phyloP scores from a whole-genome alignment of 1,139 yeast genomes.

The Ashbya aceris region DNA sequence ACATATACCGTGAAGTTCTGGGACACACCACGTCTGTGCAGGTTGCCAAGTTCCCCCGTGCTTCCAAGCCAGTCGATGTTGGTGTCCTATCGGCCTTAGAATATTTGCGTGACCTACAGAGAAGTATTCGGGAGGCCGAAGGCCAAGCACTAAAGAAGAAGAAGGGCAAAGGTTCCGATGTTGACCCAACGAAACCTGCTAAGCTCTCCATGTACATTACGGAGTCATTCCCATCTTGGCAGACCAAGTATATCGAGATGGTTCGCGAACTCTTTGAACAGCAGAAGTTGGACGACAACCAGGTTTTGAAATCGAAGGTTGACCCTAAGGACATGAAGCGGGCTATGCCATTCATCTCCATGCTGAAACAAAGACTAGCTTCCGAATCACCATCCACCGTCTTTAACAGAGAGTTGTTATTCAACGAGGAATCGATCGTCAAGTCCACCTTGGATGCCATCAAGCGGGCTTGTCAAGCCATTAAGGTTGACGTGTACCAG shows the following conservation, averaged over 20 bases:
- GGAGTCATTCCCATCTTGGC: slow-evolving; percentile 93
- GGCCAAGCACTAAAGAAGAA: slow-evolving; percentile 81
- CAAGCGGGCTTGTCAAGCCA: slow-evolving; percentile 56
- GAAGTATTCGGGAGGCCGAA: slow-evolving; percentile 89
- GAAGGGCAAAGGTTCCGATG: slow-evolving; percentile 72
- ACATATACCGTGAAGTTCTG: slow-evolving; percentile 74
- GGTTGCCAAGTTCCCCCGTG: slow-evolving; percentile 68
- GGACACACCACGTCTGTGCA: slow-evolving; percentile 57
- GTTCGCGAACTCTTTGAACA: slow-evolving; percentile 70
- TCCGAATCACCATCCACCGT: slow-evolving; percentile 65
- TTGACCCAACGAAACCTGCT: slow-evolving; percentile 66
- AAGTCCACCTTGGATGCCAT: slow-evolving; percentile 46
- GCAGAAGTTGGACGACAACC: slow-evolving; percentile 52
- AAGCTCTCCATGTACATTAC: slow-evolving; percentile 66
- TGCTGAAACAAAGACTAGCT: slow-evolving; percentile 66
- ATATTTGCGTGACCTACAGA: slow-evolving; percentile 68
- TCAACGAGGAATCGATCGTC: slow-evolving; percentile 65
- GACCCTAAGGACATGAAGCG: slow-evolving; percentile 76
- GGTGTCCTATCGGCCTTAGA: slow-evolving; percentile 57
- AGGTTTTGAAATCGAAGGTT: slow-evolving; percentile 49
- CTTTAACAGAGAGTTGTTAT: slow-evolving; percentile 77
- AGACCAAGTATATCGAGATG: slow-evolving; percentile 73
- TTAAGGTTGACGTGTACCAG: slow-evolving; percentile 43
- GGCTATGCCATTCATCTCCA: slow-evolving; percentile 94
- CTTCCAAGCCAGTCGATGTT: slow-evolving; percentile 53